A percentile compares a stretch with the other conserved stretches of the same genome.
Evolutionary conservation across 1,284 basidiomycete genomes (phyloP).

Genomic region (Ustilago crameri): DNA sequence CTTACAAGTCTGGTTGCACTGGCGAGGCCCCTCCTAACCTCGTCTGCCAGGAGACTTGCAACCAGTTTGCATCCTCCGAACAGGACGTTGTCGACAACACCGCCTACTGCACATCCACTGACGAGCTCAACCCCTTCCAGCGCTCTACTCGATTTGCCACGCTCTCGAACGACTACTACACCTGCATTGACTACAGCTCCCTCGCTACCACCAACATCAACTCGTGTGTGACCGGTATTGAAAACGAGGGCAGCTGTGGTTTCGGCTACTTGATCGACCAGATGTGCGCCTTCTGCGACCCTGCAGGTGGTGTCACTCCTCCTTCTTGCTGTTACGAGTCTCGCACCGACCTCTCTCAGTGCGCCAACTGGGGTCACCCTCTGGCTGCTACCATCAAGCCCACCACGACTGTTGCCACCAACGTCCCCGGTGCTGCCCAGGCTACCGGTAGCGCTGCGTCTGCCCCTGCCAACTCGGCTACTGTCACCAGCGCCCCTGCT

Average conservation of each 20-base stretch:
- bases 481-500: conserved; percentile 20
- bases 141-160: conserved; percentile 59
- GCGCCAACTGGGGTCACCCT: conserved; percentile 56
- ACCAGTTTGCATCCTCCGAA: conserved; percentile 50
- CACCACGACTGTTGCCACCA: conserved; percentile 50
- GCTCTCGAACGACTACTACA: conserved; percentile 68
- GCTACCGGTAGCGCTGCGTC: conserved; percentile 17
- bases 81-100: conserved; percentile 57
- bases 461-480: conserved; percentile 22
- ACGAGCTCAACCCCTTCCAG: conserved; percentile 51
- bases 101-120: conserved; percentile 54
- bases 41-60: conserved; percentile 64
- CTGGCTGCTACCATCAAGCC: conserved; percentile 51
- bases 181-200: conserved; percentile 69
- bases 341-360: conserved; percentile 55
- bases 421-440: conserved; percentile 27
- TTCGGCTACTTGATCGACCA: conserved; percentile 68
- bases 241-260: conserved; percentile 71
- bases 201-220: conserved; percentile 67
- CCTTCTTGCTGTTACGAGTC: conserved; percentile 56
- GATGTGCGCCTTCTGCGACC: conserved; percentile 69
- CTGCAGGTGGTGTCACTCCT: conserved; percentile 48
- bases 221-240: conserved; percentile 68
- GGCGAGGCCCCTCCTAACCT: conserved; percentile 49
- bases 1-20: conserved; percentile 58